Conservation (phyloP, 768 basidiomycete species). For the Naganishia onofrii region DNA sequence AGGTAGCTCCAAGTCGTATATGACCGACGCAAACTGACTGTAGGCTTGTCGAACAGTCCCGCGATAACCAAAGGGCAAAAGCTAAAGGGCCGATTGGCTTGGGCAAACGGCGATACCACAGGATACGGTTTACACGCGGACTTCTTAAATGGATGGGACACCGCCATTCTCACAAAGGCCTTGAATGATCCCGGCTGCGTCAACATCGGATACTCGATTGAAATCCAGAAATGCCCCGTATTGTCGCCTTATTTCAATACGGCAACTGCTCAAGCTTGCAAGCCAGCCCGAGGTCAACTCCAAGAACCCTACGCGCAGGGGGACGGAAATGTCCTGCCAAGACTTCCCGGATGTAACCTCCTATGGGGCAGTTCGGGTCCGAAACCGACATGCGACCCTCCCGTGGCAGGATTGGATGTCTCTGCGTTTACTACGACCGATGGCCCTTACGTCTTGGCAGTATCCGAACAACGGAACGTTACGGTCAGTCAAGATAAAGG, state of each 20-base stretch:
- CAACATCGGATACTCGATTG: constrained; percentile 9
- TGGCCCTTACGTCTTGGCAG: constrained; percentile 34
- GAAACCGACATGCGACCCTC: constrained; percentile 43
- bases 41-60: constrained; percentile 28
- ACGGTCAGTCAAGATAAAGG: constrained; percentile 36
- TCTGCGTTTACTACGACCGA: constrained; percentile 36
- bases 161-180: constrained; percentile 59
- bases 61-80: constrained; percentile 27
- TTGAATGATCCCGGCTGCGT: constrained; percentile 53
- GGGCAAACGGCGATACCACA: constrained; percentile 63
- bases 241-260: constrained; percentile 34
- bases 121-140: constrained; percentile 60
- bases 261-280: constrained; percentile 29
- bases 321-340: constrained; percentile 35
- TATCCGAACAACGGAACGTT: constrained; percentile 30
- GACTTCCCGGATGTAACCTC: constrained; percentile 46
- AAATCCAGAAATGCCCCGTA: constrained; percentile 13
- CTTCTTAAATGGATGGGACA: constrained; percentile 58
- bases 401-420: constrained; percentile 35
- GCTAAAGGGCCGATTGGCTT: constrained; percentile 40
- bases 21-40: neutral
- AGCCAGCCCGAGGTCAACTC: constrained; percentile 38
- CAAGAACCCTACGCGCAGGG: constrained; percentile 31
- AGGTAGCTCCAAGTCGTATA: neutral
- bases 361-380: constrained; percentile 38